Base-by-base conservation (phyloP, 2,329 filamentous ascomycete species). In the Orbilia javanica region DNA sequence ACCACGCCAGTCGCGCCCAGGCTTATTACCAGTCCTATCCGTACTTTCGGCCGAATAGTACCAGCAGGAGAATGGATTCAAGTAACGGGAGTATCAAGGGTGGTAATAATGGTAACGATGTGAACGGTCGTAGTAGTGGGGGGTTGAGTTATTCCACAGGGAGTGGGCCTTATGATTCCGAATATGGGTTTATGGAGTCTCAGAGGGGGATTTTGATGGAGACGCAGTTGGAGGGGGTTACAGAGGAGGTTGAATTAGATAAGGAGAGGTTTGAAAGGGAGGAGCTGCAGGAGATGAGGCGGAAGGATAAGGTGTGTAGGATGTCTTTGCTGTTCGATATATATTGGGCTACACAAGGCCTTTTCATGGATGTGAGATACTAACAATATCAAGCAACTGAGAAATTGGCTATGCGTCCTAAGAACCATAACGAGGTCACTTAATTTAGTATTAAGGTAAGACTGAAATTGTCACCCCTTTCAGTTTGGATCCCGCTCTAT, bases 181-280 rank as follows among this genome's bases (percentile, higher is more conserved):
- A 78, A 22, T 67, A 62, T 44, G 39, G 29, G 27, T 53, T 36
- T 55, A 64, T 63, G 74, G 62, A 78, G 34, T 66, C 66, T 8
- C 67, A 67, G 36, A 68, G 53, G 39, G 74, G 60, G n/a, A 53
- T 50, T 18, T 44, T 78, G 52, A 53, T 77, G 57, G 52, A 53
- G 18, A 71, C 57, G 31, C 39, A 25, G 13, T 44, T 78, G 31
- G 66, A 64, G 3, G 74, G 52, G 10, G 67, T 18, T 1, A 55
- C 25, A 3, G 60, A 78, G 34, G 74, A 78, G 22, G 67, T 78
- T 53, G 74, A 78, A 57, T n/a, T 78, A 13, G 62, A 78, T 57
- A 78, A 72, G 13, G 74, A 78, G 20, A 46, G 36, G 42, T 72
- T 78, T 63, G 66, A 78, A 29, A 60, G 60, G 34, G 67, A 71